Evolutionary conservation across 345 rosid species (phyloP), one percentile per base, ranked within the genome.

Genomic region (Geranium brycei): DNA sequence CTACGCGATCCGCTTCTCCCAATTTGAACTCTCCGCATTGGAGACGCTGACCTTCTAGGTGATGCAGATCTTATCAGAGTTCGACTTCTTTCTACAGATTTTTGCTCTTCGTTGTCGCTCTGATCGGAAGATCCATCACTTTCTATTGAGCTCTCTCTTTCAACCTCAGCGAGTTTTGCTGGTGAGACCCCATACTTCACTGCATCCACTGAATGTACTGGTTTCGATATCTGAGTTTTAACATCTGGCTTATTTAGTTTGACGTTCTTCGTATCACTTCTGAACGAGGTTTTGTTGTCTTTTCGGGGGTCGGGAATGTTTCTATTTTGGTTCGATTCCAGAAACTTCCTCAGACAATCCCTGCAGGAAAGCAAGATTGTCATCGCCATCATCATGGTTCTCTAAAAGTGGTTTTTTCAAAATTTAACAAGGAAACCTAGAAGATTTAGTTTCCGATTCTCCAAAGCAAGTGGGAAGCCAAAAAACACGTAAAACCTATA

Each of bases 31-130:
- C 87, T 81, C 66, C 84, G 76, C 87, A 83, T 85, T 31, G 87
- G 91, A 71, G 91, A 85, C 19, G 86, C 87, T 10, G 91, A 83
- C 75, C 91, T 77, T 67, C 83, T 85, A 31, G 85, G 80, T 17
- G 78, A 70, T 65, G 80, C 79, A 40, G 86, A 81, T 74, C 87
- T 79, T 62, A 74, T 51, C 40, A 78, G 61, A 70, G 77, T 28
- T 60, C 84, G 81, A 75, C 84, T 79, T 72, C 87, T 83, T 69
- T 83, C 87, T 6, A 35, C 71, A 63, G 81, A 71, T 7, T 30
- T 60, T 67, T 75, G 77, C 68, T 73, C 63, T 60, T 59, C 68
- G 51, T 59, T 66, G 51, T 82, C 85, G 64, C 80, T 64, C 18
- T 78, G 73, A 57, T 74, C 68, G 14, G 81, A 78, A 51, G 81